Evolutionary conservation across 2,329 filamentous ascomycete species (phyloP).

Genomic region (Nemania sp.): DNA sequence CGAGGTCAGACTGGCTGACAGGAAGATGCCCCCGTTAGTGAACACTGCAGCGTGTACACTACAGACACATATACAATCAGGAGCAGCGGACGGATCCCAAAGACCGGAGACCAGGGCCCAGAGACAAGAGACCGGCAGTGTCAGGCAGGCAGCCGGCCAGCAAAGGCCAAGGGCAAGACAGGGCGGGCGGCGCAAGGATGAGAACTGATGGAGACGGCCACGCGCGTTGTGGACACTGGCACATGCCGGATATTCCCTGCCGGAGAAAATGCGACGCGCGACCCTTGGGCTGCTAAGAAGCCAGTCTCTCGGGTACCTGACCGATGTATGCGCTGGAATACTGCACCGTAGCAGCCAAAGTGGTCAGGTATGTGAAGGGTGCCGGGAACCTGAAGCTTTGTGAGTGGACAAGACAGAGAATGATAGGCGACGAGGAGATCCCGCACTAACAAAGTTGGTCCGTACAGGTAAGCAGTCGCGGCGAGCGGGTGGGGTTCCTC

Average conservation of each 20-base stretch:
- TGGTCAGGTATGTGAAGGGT: slow-evolving; percentile 6
- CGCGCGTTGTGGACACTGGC: slow-evolving; percentile 25
- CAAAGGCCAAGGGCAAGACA: slow-evolving; percentile 17
- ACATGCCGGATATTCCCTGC: slow-evolving; percentile 20
- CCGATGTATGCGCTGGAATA: background rate
- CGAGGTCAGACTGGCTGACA: background rate
- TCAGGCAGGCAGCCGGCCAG: slow-evolving; percentile 27
- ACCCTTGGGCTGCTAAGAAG: slow-evolving; percentile 15
- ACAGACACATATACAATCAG: background rate
- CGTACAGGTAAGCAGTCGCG: background rate
- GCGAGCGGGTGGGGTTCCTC: background rate
- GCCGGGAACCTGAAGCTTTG: slow-evolving; percentile 12
- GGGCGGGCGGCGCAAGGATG: slow-evolving; percentile 17
- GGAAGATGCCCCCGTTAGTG: background rate
- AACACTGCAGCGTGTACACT: background rate
- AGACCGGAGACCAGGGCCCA: too few relatives aligned
- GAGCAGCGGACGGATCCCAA: background rate
- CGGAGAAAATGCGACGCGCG: slow-evolving; percentile 23
- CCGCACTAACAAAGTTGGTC: background rate
- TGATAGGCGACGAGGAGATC: slow-evolving; percentile 6
- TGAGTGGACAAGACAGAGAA: slow-evolving; percentile 12
- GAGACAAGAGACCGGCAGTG: slow-evolving; percentile 30
- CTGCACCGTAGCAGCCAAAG: slow-evolving; percentile 7
- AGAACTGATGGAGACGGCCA: slow-evolving; percentile 6
- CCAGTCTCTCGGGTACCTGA: slow-evolving; percentile 17